Evolutionary conservation across 768 basidiomycete species (phyloP).

Genomic region (Boletus subparvulus): DNA sequence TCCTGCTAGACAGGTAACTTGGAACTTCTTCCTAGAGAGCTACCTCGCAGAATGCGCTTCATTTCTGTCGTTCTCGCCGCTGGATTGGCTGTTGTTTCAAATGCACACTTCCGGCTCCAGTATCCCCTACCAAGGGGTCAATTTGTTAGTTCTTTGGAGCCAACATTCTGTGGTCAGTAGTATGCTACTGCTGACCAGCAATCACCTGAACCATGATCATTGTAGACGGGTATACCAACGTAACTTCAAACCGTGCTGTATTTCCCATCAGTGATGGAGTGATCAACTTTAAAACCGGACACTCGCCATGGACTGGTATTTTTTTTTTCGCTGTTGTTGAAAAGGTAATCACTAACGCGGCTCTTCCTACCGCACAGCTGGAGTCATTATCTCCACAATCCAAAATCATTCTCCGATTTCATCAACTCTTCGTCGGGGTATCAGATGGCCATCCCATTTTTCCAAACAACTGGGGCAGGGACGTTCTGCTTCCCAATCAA

Average conservation of each 20-base stretch:
- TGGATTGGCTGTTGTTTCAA: slow-evolving; percentile 41
- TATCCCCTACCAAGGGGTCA: slow-evolving; percentile 71
- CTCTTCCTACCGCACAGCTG: slow-evolving; percentile 38
- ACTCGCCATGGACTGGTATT: slow-evolving; percentile 59
- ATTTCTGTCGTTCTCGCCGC: slow-evolving; percentile 36
- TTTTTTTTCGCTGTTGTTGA: too few relatives aligned
- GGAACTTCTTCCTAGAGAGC: background rate
- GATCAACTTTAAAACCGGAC: slow-evolving; percentile 64
- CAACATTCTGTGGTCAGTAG: slow-evolving; percentile 64
- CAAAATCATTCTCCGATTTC: slow-evolving; percentile 64
- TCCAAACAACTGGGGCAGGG: slow-evolving; percentile 57
- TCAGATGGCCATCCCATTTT: slow-evolving; percentile 45
- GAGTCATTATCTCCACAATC: slow-evolving; percentile 52
- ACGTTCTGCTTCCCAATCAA: slow-evolving; percentile 66
- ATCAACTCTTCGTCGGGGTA: slow-evolving; percentile 46
- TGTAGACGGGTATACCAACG: slow-evolving; percentile 61
- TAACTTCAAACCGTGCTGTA: slow-evolving; percentile 63
- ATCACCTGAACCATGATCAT: background rate
- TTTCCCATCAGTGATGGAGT: slow-evolving; percentile 63
- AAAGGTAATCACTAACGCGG: slow-evolving; percentile 1
- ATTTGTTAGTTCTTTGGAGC: slow-evolving; percentile 60
- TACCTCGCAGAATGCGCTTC: slow-evolving; percentile 34
- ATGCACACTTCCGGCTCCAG: slow-evolving; percentile 79
- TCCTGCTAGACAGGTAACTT: background rate
- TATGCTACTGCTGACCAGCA: background rate